Evolutionary conservation across 2,329 filamentous ascomycete species (phyloP).

Genomic region (Penicillium sp.): DNA sequence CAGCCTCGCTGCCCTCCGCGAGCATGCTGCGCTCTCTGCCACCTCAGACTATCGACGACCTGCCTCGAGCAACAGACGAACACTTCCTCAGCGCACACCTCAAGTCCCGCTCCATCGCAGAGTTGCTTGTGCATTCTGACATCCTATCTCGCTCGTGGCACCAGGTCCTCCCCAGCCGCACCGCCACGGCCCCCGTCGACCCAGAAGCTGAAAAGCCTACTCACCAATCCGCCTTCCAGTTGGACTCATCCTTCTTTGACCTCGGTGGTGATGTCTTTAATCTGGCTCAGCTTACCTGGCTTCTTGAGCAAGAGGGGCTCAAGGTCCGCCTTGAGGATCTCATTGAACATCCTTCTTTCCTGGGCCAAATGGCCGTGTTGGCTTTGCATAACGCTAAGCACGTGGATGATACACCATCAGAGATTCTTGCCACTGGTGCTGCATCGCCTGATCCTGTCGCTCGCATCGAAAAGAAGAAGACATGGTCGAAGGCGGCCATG

Average conservation of each 20-base stretch:
- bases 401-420: conserved; percentile 15
- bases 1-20: conserved; percentile 34
- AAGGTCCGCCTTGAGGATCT: conserved; percentile 43
- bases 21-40: conserved; percentile 35
- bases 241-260: conserved; percentile 45
- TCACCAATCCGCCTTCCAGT: conserved; percentile 31
- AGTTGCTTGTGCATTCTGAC: conserved; percentile 42
- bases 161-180: conserved; percentile 34
- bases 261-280: conserved; percentile 45
- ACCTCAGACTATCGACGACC: conserved; percentile 32
- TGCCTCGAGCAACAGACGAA: conserved; percentile 29
- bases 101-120: conserved; percentile 38
- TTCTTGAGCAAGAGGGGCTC: conserved; percentile 43
- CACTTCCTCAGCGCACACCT: conserved; percentile 39
- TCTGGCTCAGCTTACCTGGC: conserved; percentile 43
- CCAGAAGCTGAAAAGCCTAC: conserved; percentile 21
- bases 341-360: conserved; percentile 43
- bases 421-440: conserved; percentile 17
- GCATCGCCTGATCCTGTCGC: conserved; percentile 10
- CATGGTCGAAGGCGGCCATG: conserved; percentile 32
- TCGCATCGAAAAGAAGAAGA: conserved; percentile 25
- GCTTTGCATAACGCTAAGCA: conserved; percentile 30
- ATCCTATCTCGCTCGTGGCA: conserved; percentile 43
- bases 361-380: conserved; percentile 43
- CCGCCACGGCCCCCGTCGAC: not conserved